Evolutionary conservation across 371 early-diverging fungal species (phyloP).

Genomic region (Mucor racemosus): DNA sequence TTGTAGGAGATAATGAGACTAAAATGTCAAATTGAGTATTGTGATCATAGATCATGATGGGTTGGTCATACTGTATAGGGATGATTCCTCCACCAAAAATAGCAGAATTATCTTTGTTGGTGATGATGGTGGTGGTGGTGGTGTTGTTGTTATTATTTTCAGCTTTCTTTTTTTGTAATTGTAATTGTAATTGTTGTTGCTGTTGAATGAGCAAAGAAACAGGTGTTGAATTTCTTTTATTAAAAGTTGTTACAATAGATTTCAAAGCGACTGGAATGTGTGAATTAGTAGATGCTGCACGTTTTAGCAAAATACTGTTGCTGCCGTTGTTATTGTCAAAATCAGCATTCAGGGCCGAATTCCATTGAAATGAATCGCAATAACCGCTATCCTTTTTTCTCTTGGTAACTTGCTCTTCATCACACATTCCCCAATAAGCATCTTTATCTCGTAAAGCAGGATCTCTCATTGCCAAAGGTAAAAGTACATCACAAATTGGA

Average conservation of each 20-base stretch:
- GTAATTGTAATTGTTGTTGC: not conserved
- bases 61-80: not conserved
- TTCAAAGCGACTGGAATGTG: not conserved
- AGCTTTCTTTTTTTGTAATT: not conserved
- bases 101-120: not conserved
- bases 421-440: slow-evolving; percentile 35
- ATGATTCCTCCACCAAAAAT: slow-evolving; percentile 6
- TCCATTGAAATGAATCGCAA: slow-evolving; percentile 12
- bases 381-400: slow-evolving; percentile 50
- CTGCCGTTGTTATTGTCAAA: not conserved
- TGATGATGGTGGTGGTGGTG: too few relatives aligned
- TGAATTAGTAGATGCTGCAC: slow-evolving; percentile 5
- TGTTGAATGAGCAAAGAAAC: not conserved
- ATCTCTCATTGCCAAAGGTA: slow-evolving; percentile 34
- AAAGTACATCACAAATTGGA: slow-evolving; percentile 33
- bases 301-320: not conserved
- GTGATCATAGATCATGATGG: not conserved
- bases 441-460: slow-evolving; percentile 42
- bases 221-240: slow-evolving; percentile 5
- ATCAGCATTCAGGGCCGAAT: not conserved
- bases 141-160: not conserved
- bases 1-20: slow-evolving; percentile 27
- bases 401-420: slow-evolving; percentile 12
- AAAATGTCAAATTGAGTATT: not conserved
- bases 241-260: not conserved